A percentile compares a stretch with the other conserved stretches of the same genome.
Evolutionary conservation across 768 basidiomycete genomes (phyloP).

Genomic region (Lentinula sp.): DNA sequence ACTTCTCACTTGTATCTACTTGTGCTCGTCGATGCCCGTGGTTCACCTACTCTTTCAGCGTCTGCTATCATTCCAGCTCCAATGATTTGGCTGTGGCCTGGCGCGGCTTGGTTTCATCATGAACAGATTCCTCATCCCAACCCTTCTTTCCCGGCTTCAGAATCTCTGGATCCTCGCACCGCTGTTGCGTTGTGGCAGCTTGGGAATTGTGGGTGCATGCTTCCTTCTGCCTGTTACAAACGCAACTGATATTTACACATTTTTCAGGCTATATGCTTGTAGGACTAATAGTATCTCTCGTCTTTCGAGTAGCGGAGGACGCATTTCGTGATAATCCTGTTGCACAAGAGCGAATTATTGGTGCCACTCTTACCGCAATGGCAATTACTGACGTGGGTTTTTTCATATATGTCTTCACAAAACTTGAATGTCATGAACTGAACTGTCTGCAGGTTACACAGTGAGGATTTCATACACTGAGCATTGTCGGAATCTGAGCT

Average conservation of each 20-base stretch:
- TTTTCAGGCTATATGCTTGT: slow-evolving; percentile 53
- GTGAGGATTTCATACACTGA: slow-evolving; percentile 29
- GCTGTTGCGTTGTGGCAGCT: slow-evolving; percentile 57
- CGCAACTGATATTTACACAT: background rate
- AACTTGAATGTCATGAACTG: background rate
- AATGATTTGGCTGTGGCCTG: slow-evolving; percentile 43
- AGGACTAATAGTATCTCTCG: slow-evolving; percentile 56
- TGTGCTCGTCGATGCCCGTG: no score
- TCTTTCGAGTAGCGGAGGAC: slow-evolving; percentile 63
- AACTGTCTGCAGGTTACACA: slow-evolving; percentile 43
- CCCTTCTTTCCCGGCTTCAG: slow-evolving; percentile 9
- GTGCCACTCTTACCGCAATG: slow-evolving; percentile 54
- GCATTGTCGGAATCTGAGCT: background rate
- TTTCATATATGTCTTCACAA: background rate
- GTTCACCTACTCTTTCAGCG: slow-evolving; percentile 20
- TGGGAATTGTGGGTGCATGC: slow-evolving; percentile 41
- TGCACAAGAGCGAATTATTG: slow-evolving; percentile 65
- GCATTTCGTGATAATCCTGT: slow-evolving; percentile 47
- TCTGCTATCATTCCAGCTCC: slow-evolving; percentile 45
- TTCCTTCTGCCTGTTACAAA: background rate
- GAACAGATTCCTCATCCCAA: slow-evolving; percentile 42
- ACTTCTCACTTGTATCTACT: background rate
- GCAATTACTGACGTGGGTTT: slow-evolving; percentile 63
- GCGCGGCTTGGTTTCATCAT: slow-evolving; percentile 55
- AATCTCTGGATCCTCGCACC: slow-evolving; percentile 36